phyloP scores from a whole-genome alignment of 129 eudicot species.

The Mikania micrantha region DNA sequence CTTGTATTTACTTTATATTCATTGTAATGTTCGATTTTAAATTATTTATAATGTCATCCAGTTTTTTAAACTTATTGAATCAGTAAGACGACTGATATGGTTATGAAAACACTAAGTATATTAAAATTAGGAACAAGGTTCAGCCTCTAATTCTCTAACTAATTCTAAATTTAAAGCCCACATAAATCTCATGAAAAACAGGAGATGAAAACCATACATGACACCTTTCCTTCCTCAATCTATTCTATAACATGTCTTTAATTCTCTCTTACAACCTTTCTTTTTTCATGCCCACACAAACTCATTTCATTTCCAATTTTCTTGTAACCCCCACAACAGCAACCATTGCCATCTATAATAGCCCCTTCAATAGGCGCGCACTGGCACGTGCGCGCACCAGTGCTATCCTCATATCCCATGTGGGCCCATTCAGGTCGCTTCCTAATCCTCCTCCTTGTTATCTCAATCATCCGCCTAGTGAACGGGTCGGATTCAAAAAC shows the following conservation, averaged over 20 bases:
- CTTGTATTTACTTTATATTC: too few species aligned
- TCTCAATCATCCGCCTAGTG: constrained; percentile 10
- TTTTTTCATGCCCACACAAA: constrained; percentile 26
- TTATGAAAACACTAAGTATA: too few species aligned
- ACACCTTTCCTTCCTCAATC: constrained; percentile 9
- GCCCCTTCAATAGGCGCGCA: constrained; percentile 63
- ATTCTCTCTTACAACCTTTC: constrained; percentile 20
- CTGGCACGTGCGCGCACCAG: constrained; percentile 47
- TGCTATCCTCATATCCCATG: constrained; percentile 14
- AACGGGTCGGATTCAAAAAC: constrained; percentile 34
- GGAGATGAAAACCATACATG: constrained; percentile 33
- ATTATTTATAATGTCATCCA: too few species aligned
- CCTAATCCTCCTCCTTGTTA: constrained; percentile 26
- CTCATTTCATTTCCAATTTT: constrained; percentile 17
- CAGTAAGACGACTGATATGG: too few species aligned
- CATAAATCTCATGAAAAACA: constrained; percentile 22
- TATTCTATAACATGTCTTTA: constrained; percentile 22
- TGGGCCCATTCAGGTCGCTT: not conserved
- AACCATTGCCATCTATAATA: constrained; percentile 30
- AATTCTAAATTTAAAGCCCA: constrained; percentile 6
- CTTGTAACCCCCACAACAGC: constrained; percentile 17
- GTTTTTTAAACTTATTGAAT: too few species aligned
- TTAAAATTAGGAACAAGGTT: constrained; percentile 2
- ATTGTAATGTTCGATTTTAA: too few species aligned
- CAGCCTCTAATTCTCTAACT: constrained; percentile 11